These are phyloP conservation scores for Tardiomyces blankii DNA, from an alignment of 1,139 yeast species.

Conservation along the genomic window DNA sequence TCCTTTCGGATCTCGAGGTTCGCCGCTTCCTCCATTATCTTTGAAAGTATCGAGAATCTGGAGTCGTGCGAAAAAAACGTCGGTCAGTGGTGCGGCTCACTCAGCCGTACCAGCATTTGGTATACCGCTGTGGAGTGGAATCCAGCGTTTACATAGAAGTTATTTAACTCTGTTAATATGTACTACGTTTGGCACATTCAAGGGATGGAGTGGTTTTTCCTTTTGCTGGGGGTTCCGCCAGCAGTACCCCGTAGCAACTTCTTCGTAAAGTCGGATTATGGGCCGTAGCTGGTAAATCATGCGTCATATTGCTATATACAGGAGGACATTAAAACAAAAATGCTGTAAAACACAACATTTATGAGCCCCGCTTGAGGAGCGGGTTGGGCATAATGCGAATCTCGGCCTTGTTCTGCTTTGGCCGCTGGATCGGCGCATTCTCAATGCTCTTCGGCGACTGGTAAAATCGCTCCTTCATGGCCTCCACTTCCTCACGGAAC, in stretches of 20 bases:
- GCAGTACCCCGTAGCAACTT: too few relatives aligned
- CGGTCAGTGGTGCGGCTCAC: not conserved
- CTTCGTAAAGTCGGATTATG: too few relatives aligned
- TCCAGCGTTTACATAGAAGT: too few relatives aligned
- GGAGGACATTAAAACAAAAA: too few relatives aligned
- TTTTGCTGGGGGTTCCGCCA: too few relatives aligned
- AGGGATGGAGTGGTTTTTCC: too few relatives aligned
- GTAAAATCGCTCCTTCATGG: constrained; percentile 51
- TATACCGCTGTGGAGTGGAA: too few relatives aligned
- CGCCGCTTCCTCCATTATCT: constrained; percentile 2
- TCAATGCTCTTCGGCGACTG: constrained; percentile 12
- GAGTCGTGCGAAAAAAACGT: not conserved
- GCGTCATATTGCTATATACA: too few relatives aligned
- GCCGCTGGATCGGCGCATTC: constrained; percentile 1
- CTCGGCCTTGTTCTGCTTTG: not conserved
- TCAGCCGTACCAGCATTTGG: not conserved
- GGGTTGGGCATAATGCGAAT: not conserved
- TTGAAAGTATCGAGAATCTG: not conserved
- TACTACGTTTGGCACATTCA: too few relatives aligned
- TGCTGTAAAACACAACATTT: too few relatives aligned
- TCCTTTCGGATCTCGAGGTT: constrained; percentile 6
- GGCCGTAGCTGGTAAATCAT: too few relatives aligned
- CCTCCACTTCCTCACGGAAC: constrained; percentile 54
- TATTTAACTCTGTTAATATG: too few relatives aligned
- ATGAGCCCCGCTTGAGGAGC: not conserved